Evolutionary conservation across 2,329 filamentous ascomycete genomes (phyloP).

Genomic region (Fusarium napiforme): DNA sequence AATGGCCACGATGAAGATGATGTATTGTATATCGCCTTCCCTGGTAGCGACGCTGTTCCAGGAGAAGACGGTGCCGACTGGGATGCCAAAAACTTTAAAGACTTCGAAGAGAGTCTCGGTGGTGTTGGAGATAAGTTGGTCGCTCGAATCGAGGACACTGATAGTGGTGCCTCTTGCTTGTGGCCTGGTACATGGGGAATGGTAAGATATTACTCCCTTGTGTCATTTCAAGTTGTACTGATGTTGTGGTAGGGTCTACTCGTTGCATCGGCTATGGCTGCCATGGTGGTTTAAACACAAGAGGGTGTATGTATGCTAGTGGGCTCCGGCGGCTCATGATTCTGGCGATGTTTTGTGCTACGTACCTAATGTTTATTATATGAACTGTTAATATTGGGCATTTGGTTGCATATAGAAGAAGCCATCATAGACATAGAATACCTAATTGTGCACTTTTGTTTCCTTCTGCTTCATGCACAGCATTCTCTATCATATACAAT

Average conservation of each 20-base stretch:
- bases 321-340: neutral
- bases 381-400: neutral
- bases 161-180: constrained; percentile 10
- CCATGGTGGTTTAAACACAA: constrained; percentile 36
- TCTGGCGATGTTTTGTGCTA: neutral
- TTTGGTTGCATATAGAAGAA: neutral
- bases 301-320: constrained; percentile 39
- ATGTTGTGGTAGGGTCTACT: constrained; percentile 35
- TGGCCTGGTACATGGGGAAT: constrained; percentile 13
- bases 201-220: neutral
- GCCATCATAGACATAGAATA: neutral
- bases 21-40: constrained; percentile 71
- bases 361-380: neutral
- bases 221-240: constrained; percentile 1
- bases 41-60: constrained; percentile 65
- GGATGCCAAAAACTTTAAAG: constrained; percentile 58
- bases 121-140: constrained; percentile 63
- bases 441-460: neutral
- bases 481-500: neutral
- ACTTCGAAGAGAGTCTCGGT: constrained; percentile 65
- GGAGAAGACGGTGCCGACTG: constrained; percentile 65
- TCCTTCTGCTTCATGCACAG: neutral
- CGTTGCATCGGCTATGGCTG: constrained; percentile 40
- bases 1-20: constrained; percentile 66
- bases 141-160: constrained; percentile 42